Evolutionary conservation across 1,139 yeast genomes (phyloP), one percentile per base, ranked within the genome.

Genomic region (Hanseniaspora uvarum): DNA sequence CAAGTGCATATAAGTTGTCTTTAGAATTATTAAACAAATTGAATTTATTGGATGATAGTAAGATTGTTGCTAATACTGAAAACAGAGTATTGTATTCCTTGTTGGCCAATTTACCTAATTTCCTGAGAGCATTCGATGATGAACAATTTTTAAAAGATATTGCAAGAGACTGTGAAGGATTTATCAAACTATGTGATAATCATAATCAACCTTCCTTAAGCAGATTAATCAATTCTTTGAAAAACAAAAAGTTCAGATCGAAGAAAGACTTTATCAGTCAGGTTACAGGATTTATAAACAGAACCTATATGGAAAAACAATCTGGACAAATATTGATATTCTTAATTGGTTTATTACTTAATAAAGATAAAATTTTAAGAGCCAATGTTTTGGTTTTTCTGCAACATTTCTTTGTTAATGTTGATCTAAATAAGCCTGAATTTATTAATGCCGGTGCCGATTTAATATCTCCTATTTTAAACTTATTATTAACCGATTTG

Each of bases 361-460:
- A 94, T 65, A 81, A 78, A 59, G 77, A 76, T 6, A 72, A 77
- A 0, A 88, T 95, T 95, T 79, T 94, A 12, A 84, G 85, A 59
- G 64, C 75, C 14, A 96, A 92, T 66, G 79, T 94, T 0, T 75
- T 94, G 79, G 82, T 80, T 48, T 68, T 88, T 3, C 72, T 94
- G 59, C 83, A 84, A 59, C 77, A 80, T 49, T 68, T 92, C 11
- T 77, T 94, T 60, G 94, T 96, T 1, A 71, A 77, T 56, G 81
- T 89, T 12, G 92, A 92, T 63, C 72, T 89, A 56, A 80, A 79
- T 52, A 72, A 84, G 51, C 87, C 85, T 18, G 95, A 85, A 61
- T 88, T 88, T 65, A 75, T 79, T 40, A 95, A 95, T 2, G 83
- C 88, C 46, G 98, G 98, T 5, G 98, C 98, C 0, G 98, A 92